Percentiles rank a stretch among this genome's conserved stretches.
Conservation (phyloP, 1,284 basidiomycete species). For the Cutaneotrichosporon cavernicola region DNA sequence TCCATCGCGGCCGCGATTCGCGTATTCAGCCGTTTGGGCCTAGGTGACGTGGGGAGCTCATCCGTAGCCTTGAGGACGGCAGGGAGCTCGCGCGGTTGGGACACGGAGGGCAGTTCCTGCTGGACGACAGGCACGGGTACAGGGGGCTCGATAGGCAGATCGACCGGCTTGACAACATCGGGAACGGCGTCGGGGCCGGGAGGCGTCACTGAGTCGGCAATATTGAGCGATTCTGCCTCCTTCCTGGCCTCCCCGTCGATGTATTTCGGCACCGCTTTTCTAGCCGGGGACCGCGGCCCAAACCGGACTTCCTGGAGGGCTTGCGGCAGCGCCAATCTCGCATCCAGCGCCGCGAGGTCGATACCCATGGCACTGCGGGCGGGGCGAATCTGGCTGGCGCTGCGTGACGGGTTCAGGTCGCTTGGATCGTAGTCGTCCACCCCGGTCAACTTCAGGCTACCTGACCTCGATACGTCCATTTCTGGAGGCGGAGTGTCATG, state of each 20-base stretch:
- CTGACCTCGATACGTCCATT: constrained; percentile 1
- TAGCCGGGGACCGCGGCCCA: background rate
- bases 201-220: background rate
- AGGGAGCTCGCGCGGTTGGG: too few species aligned
- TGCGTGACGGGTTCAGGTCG: constrained; percentile 50
- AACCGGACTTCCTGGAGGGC: background rate
- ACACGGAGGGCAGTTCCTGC: too few species aligned
- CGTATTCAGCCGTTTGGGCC: background rate
- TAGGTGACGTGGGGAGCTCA: background rate
- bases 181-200: background rate
- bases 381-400: constrained; percentile 42
- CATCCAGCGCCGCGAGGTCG: background rate
- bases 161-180: background rate
- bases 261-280: background rate
- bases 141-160: background rate
- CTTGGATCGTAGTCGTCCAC: constrained; percentile 39
- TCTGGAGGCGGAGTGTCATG: constrained; percentile 11
- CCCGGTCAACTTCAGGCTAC: constrained; percentile 24
- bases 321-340: background rate
- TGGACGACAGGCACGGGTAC: too few species aligned
- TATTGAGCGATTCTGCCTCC: background rate
- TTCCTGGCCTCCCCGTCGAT: background rate
- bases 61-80: too few species aligned
- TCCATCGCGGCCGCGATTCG: background rate
- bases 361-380: background rate